Evolutionary conservation across 768 basidiomycete genomes (phyloP), one percentile per base, ranked within the genome.

Genomic region (Boletus rex-veris): DNA sequence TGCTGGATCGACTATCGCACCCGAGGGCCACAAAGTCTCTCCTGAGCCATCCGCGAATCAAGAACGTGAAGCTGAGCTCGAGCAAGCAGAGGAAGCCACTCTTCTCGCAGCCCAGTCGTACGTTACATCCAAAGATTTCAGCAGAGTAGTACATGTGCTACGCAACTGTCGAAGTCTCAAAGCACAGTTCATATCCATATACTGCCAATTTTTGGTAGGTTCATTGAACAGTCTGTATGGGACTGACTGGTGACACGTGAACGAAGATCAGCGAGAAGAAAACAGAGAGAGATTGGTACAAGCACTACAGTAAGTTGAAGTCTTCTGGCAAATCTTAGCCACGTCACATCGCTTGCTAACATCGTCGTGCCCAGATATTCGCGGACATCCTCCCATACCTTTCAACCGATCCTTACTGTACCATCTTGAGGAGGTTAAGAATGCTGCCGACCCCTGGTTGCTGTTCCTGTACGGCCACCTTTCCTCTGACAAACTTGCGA

Each of bases 141-240:
- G 83, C 44, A 80, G 93, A 54, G 90, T 85, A 7, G 78, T 81
- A 7, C 81, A 85, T 60, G 71, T 83, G 52, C 70, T 98, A 45
- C 75, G 75, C 48, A 74, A 76, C 8, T 90, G 89, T 62, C 80
- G 69, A 60, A 88, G 90, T 59, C 69, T 82, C 24, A 88, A 88
- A 66, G 86, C 86, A 8, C 77, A 74, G 24, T 99, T 97, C 70
- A 60, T 98, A 57, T 77, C 80, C 43, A 68, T 85, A 18, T 98
- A 99, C 68, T 81, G 89, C 61, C 82, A 81, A 58, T 98, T 87
- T 68, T 75, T 99, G 69, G 97, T 97, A 68, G 77, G 87, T 78
- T 21, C 18, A 35, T 18, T 4, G 24, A 15, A 35, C 16, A 26
- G 30, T 48, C 45, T 52, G 41, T 15, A 56, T 49, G 50, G 41